These are phyloP conservation scores for Didymella sp. DNA, from an alignment of 2,329 filamentous ascomycete species.

Conservation along the genomic window DNA sequence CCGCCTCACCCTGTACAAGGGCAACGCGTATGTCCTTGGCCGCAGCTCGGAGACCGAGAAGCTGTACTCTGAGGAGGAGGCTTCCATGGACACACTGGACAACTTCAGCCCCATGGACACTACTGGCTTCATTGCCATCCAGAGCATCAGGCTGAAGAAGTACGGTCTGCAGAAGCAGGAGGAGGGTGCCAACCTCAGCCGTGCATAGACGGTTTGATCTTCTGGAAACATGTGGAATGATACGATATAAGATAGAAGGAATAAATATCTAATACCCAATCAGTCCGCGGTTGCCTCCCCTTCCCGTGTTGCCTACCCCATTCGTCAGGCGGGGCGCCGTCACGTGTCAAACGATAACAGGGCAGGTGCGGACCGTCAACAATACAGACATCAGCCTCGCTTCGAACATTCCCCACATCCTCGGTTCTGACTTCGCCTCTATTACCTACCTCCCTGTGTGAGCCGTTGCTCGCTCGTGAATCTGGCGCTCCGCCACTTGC, in stretches of 20 bases:
- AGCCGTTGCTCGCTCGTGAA: no score
- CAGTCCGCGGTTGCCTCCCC: background rate
- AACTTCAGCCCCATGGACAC: conserved; percentile 72
- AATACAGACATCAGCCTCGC: no score
- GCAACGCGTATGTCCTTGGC: conserved; percentile 66
- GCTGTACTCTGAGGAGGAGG: conserved; percentile 71
- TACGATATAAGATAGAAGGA: conserved; percentile 5
- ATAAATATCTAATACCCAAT: conserved; percentile 16
- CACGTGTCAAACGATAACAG: no score
- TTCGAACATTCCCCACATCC: no score
- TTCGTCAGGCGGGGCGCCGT: no score
- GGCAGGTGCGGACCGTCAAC: no score
- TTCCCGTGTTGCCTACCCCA: no score
- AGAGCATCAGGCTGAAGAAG: conserved; percentile 65
- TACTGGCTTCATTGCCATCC: conserved; percentile 72
- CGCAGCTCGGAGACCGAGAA: conserved; percentile 70
- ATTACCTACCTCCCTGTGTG: no score
- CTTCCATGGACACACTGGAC: conserved; percentile 73
- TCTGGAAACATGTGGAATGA: background rate
- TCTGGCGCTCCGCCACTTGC: no score
- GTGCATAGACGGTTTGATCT: conserved; percentile 21
- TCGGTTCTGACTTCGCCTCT: no score
- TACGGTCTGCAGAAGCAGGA: conserved; percentile 50
- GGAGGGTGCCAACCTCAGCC: conserved; percentile 42
- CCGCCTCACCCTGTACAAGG: conserved; percentile 71